Conservation (phyloP, 306 rosid genomes). For the Geum urbanum region DNA sequence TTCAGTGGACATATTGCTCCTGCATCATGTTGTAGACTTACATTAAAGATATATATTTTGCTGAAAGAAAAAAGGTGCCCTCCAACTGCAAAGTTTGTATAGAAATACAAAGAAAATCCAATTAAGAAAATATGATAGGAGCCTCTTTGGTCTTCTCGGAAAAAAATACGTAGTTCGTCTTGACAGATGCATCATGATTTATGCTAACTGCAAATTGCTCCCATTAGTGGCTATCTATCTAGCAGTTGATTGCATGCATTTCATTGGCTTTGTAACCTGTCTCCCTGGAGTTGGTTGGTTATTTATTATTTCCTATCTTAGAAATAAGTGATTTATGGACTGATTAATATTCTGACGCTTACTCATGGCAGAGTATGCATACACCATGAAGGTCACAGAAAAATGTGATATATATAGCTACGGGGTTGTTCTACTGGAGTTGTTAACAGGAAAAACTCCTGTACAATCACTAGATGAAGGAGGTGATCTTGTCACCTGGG, state of each 20-base stretch:
- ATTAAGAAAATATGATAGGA: not conserved
- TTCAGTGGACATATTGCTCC: no score
- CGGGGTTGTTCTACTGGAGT: conserved; percentile 89
- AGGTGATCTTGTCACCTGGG: conserved; percentile 86
- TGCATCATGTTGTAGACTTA: no score
- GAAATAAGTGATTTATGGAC: not conserved
- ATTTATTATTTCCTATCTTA: not conserved
- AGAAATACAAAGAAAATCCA: not conserved
- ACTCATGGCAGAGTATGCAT: conserved; percentile 79
- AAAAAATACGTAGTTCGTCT: not conserved
- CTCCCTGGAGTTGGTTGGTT: not conserved
- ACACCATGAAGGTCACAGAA: conserved; percentile 94
- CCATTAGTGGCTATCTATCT: not conserved
- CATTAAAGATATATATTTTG: no score
- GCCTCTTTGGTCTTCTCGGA: not conserved
- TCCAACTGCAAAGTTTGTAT: not conserved
- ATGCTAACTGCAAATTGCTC: not conserved
- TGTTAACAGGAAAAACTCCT: conserved; percentile 82
- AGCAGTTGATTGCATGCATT: not conserved
- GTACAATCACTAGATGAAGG: conserved; percentile 91
- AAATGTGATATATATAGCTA: conserved; percentile 93
- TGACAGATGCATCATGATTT: not conserved
- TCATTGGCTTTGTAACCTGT: not conserved
- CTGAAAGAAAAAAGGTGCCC: no score
- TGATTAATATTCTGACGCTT: conserved; percentile 13